A percentile compares a stretch with the other conserved stretches of the same genome.
Conservation (phyloP, 2,329 filamentous ascomycete species). For the Colletotrichum tofieldiae region DNA sequence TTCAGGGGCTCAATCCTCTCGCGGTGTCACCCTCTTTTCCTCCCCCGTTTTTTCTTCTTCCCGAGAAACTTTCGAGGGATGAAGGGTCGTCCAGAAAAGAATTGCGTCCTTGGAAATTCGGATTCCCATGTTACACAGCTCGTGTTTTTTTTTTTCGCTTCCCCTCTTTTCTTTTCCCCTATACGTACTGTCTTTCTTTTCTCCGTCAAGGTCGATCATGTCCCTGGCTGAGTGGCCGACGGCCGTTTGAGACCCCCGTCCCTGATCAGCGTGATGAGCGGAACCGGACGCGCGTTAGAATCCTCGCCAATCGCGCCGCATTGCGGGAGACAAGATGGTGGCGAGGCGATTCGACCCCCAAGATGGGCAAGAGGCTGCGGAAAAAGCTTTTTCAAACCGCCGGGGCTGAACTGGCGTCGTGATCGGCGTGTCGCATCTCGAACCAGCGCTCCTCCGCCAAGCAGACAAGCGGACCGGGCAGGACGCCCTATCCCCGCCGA, state of each 20-base stretch:
- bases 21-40: background rate
- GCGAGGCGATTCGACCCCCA: slow-evolving; percentile 2
- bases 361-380: background rate
- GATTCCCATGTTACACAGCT: background rate
- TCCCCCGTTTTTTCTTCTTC: background rate
- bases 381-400: background rate
- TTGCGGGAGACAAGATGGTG: slow-evolving; percentile 14
- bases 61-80: background rate
- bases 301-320: slow-evolving; percentile 24
- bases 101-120: background rate
- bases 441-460: slow-evolving; percentile 31
- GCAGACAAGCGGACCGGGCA: background rate
- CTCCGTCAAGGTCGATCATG: background rate
- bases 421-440: slow-evolving; percentile 23
- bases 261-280: slow-evolving; percentile 25
- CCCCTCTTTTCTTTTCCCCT: background rate
- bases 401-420: background rate
- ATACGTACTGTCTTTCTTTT: too few relatives aligned
- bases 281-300: slow-evolving; percentile 17
- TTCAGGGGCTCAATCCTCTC: background rate
- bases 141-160: background rate
- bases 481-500: slow-evolving; percentile 2
- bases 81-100: background rate
- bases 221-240: background rate
- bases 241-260: slow-evolving; percentile 4